These are phyloP conservation scores for Neurospora tetrasperma DNA, from an alignment of 495 filamentous ascomycete genomes.

Conservation along the genomic window DNA sequence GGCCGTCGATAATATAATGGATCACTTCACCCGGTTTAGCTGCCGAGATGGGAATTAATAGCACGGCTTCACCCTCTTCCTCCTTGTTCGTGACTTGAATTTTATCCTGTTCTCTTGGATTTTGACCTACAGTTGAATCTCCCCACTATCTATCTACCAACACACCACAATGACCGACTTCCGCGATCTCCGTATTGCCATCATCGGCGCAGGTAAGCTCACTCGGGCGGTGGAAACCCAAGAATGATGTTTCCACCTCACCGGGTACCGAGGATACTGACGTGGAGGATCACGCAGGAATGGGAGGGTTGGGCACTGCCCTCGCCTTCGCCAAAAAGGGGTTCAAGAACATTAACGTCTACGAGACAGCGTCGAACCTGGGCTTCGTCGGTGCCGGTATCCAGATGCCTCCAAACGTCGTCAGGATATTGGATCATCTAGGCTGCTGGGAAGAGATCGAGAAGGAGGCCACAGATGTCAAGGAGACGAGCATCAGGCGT, in stretches of 20 bases:
- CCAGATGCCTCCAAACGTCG: constrained; percentile 73
- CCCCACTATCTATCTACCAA: neutral
- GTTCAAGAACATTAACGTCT: constrained; percentile 63
- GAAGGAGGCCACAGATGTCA: constrained; percentile 44
- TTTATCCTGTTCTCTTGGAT: neutral
- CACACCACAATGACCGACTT: constrained; percentile 27
- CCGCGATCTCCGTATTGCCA: constrained; percentile 30
- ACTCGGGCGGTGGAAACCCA: neutral
- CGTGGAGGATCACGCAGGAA: constrained; percentile 37
- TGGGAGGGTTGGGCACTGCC: constrained; percentile 66
- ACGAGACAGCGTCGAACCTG: constrained; percentile 59
- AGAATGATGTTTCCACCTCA: neutral
- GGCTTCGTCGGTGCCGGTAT: constrained; percentile 79
- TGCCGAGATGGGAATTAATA: neutral
- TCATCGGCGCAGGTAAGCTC: constrained; percentile 33
- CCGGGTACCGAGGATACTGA: constrained; percentile 4
- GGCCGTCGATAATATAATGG: neutral
- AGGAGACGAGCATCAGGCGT: constrained; percentile 35
- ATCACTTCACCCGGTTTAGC: neutral
- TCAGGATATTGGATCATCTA: constrained; percentile 57
- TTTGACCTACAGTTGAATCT: neutral
- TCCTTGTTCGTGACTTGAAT: neutral
- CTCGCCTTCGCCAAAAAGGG: constrained; percentile 64
- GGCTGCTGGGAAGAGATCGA: constrained; percentile 61
- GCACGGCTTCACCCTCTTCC: neutral